Evolutionary conservation across 371 early-diverging fungal genomes (phyloP), one percentile per base, ranked within the genome.

Genomic region (Basidiobolus heterosporus): DNA sequence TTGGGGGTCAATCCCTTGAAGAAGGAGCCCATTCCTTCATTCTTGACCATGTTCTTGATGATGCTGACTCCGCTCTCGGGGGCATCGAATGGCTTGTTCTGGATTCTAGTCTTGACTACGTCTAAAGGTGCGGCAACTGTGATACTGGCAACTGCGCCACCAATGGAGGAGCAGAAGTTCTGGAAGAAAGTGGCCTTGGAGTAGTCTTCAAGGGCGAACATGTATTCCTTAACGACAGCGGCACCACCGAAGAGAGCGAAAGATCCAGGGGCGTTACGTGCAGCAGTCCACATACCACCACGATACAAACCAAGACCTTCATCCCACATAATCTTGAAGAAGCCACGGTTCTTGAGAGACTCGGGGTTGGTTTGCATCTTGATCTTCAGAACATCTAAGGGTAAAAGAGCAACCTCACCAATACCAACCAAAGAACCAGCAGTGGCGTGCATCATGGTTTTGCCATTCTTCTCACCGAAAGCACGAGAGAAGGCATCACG

Each of bases 1-100:
- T 96, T 96, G 45, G 97, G 97, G 16, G 88, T 86, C 50, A 96
- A 66, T 2, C 97, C 96, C 82, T 96, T 96, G 79, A 96, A 92
- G 80, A 96, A 89, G 23, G 91, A 74, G n/a, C 74, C 70, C 16
- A 87, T 64, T 41, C 97, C 97, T 70, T 96, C 97, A 55, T 91
- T 67, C 55, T 74, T 80, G 53, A 90, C 60, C 84, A 96, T 82
- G 45, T 80, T 76, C 61, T 67, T 69, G 50, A 96, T 66, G 52
- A 96, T 92, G 46, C 70, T 70, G 54, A 78, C 61, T 45, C 97
- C 97, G 35, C 80, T 71, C 59, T 90, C 88, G 14, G 88, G 88
- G 56, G 77, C 75, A 23, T 87, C 91, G 60, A 82, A 83, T 57
- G 87, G 76, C 47, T 82, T 74, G 57, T 89, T 83, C 66, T 96